Percentiles rank a stretch among this genome's conserved stretches.
phyloP scores from a whole-genome alignment of 257 asterid species.

The Thymus mandschuricus region DNA sequence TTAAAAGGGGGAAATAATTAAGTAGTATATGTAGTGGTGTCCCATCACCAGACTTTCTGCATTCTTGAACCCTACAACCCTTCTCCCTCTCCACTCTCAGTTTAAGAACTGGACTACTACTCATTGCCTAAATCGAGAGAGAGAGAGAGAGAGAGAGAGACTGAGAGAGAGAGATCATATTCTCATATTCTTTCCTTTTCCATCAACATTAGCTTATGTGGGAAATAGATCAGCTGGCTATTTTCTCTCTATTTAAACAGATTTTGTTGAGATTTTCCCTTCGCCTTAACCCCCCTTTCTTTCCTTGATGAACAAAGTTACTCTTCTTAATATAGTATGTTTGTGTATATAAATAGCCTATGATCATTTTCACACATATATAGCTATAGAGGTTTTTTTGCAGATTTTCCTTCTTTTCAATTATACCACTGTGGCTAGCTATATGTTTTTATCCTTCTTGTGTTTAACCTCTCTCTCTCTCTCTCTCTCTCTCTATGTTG shows the following conservation, averaged over 20 bases:
- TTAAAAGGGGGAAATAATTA: too few relatives aligned
- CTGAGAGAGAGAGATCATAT: background rate
- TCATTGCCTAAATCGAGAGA: background rate
- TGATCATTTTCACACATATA: background rate
- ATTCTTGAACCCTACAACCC: slow-evolving; percentile 32
- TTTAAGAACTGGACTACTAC: background rate
- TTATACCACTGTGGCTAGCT: too few relatives aligned
- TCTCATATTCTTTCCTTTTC: slow-evolving; percentile 23
- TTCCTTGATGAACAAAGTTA: slow-evolving; percentile 37
- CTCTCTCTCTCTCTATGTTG: background rate
- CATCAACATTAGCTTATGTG: background rate
- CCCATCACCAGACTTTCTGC: slow-evolving; percentile 34
- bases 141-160: background rate
- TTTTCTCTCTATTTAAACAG: slow-evolving; percentile 28
- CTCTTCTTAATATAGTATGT: slow-evolving; percentile 13
- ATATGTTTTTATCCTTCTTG: background rate
- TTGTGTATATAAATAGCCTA: too few relatives aligned
- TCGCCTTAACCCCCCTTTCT: slow-evolving; percentile 25
- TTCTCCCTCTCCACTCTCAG: slow-evolving; percentile 11
- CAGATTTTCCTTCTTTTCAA: too few relatives aligned
- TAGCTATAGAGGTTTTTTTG: too few relatives aligned
- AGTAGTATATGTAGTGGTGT: slow-evolving; percentile 8
- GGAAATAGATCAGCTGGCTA: too few relatives aligned
- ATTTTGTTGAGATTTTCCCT: slow-evolving; percentile 39
- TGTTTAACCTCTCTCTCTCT: background rate